Conservation (phyloP, 495 filamentous ascomycete genomes). For the Talaromyces liani region DNA sequence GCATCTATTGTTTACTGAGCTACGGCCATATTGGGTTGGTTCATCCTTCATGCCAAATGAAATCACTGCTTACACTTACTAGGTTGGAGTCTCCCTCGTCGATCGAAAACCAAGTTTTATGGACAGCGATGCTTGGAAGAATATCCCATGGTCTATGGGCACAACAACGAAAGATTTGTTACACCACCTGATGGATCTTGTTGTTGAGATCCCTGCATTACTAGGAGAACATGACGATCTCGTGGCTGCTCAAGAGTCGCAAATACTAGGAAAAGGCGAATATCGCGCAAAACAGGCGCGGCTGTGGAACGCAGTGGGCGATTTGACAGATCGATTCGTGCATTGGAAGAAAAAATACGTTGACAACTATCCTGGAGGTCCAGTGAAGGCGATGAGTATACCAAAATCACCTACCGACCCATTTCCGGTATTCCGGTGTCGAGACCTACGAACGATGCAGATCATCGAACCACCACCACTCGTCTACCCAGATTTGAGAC, state of each 20-base stretch:
- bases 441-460: conserved; percentile 31
- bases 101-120: conserved; percentile 29
- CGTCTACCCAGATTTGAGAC: conserved; percentile 31
- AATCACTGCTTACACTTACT: conserved; percentile 2
- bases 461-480: conserved; percentile 28
- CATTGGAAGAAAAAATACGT: conserved; percentile 32
- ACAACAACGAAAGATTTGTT: conserved; percentile 36
- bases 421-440: conserved; percentile 35
- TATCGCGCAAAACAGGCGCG: conserved; percentile 28
- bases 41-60: neutral
- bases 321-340: conserved; percentile 24
- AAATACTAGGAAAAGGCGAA: conserved; percentile 25
- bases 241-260: conserved; percentile 14
- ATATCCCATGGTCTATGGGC: conserved; percentile 33
- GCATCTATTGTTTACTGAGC: conserved; percentile 35
- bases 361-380: conserved; percentile 27
- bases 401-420: conserved; percentile 10
- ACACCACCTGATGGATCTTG: conserved; percentile 34
- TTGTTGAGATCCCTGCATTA: conserved; percentile 28
- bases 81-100: conserved; percentile 28
- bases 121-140: conserved; percentile 35
- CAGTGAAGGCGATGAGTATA: conserved; percentile 20
- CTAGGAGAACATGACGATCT: conserved; percentile 28
- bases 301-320: conserved; percentile 30
- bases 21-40: conserved; percentile 39